Evolutionary conservation across 2,329 filamentous ascomycete genomes (phyloP).

Genomic region (Sporothrix protearum): DNA sequence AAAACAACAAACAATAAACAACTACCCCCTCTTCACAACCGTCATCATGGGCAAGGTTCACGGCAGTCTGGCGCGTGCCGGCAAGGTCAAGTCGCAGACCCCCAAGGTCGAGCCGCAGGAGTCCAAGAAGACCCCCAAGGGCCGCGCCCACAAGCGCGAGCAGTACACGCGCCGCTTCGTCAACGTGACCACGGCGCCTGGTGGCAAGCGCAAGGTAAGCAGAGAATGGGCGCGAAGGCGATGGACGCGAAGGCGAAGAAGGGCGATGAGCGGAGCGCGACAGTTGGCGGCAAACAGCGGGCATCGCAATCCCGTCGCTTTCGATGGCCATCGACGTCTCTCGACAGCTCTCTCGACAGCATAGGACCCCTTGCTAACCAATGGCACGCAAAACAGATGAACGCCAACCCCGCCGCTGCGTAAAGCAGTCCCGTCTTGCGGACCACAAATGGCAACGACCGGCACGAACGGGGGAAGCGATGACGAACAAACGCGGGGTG

Average conservation of each 20-base stretch:
- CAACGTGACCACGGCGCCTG: slow-evolving; percentile 84
- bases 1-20: neutral
- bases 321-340: no score
- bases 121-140: slow-evolving; percentile 97
- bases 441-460: neutral
- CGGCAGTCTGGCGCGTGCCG: slow-evolving; percentile 40
- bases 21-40: no score
- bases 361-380: neutral
- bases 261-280: neutral
- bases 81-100: slow-evolving; percentile 97
- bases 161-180: slow-evolving; percentile 97
- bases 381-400: slow-evolving; percentile 27
- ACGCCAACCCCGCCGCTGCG: slow-evolving; percentile 29
- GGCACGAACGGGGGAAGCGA: neutral
- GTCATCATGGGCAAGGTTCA: slow-evolving; percentile 30
- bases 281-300: no score
- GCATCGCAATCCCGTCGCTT: no score
- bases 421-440: neutral
- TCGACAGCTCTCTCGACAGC: no score
- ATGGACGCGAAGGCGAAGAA: neutral
- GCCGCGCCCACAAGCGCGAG: slow-evolving; percentile 94
- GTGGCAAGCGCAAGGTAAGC: slow-evolving; percentile 92
- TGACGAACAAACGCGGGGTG: neutral
- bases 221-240: neutral
- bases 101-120: slow-evolving; percentile 88